Conservation (phyloP, 352 stramenopile species). For the Pythium phragmitis region DNA sequence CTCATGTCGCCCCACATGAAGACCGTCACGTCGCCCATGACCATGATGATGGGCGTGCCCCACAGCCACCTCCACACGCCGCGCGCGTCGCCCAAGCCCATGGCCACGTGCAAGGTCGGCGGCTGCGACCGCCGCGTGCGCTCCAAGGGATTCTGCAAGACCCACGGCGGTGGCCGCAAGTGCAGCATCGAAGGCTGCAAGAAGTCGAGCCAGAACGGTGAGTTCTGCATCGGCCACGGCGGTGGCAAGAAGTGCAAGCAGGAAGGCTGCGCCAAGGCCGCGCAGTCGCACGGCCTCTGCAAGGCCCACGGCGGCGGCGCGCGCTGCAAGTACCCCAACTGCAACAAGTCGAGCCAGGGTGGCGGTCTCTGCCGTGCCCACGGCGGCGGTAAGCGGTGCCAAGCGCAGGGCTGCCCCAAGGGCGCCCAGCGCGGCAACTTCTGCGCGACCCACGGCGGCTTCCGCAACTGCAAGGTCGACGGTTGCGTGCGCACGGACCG, state of each 20-base stretch:
- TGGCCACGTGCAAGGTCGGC: slow-evolving; percentile 61
- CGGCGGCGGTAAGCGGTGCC: slow-evolving; percentile 37
- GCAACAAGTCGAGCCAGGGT: slow-evolving; percentile 77
- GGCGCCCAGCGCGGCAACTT: slow-evolving; percentile 84
- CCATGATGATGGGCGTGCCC: slow-evolving; percentile 33
- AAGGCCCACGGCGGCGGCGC: slow-evolving; percentile 83
- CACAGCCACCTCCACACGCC: slow-evolving; percentile 30
- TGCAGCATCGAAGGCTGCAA: slow-evolving; percentile 85
- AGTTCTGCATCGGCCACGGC: slow-evolving; percentile 87
- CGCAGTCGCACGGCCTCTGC: slow-evolving; percentile 82
- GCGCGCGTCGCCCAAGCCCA: slow-evolving; percentile 46
- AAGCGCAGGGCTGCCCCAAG: slow-evolving; percentile 71
- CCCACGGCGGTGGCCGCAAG: slow-evolving; percentile 76
- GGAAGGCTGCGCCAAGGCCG: slow-evolving; percentile 76
- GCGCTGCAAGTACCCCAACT: slow-evolving; percentile 81
- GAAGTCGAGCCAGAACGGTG: slow-evolving; percentile 84
- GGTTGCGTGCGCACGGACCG: slow-evolving; percentile 80
- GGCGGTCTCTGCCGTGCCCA: slow-evolving; percentile 41
- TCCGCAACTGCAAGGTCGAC: slow-evolving; percentile 87
- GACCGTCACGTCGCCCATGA: slow-evolving; percentile 29
- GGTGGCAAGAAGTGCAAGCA: slow-evolving; percentile 88
- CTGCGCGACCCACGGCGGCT: slow-evolving; percentile 80
- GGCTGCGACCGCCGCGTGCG: slow-evolving; percentile 64
- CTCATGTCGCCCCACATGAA: slow-evolving; percentile 42
- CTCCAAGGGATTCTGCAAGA: slow-evolving; percentile 87